A percentile compares a stretch with the other conserved stretches of the same genome.
phyloP scores from a whole-genome alignment of 176 grass and related monocot species.

The Phyllostachys edulis region DNA sequence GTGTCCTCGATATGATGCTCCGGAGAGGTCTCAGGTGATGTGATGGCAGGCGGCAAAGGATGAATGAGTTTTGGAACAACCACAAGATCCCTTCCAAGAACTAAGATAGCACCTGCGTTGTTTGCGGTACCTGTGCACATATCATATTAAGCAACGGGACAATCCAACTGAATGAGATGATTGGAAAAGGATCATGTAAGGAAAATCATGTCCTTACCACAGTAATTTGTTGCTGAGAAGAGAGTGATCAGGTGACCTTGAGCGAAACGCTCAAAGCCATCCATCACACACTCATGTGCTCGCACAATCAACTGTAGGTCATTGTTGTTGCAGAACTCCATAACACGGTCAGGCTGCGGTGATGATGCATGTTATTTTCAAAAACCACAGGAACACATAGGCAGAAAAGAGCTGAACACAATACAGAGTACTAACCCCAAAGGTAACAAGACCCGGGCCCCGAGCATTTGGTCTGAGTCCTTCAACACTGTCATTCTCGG shows the following conservation, averaged over 20 bases:
- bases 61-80: constrained; percentile 99
- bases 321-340: constrained; percentile 99
- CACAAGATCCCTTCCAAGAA: constrained; percentile 95
- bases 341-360: constrained; percentile 91
- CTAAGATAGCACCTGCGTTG: constrained; percentile 95
- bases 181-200: not conserved
- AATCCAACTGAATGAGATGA: not conserved
- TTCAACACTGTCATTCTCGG: constrained; percentile 97
- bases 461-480: constrained; percentile 96
- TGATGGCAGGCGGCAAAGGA: constrained; percentile 89
- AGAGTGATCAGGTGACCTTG: constrained; percentile 99
- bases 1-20: constrained; percentile 86
- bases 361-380: constrained; percentile 3
- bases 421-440: constrained; percentile 66
- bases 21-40: constrained; percentile 72
- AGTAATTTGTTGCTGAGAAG: constrained; percentile 99
- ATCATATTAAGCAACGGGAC: constrained; percentile 5
- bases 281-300: constrained; percentile 99
- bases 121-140: constrained; percentile 74
- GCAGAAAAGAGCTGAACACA: not conserved
- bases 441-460: constrained; percentile 95
- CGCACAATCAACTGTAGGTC: constrained; percentile 93
- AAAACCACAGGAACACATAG: not conserved
- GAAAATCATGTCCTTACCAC: constrained; percentile 49
- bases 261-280: constrained; percentile 98